A percentile compares a stretch with the other conserved stretches of the same genome.
These are phyloP conservation scores for Tylopilus rubrobrunneus DNA, from an alignment of 768 basidiomycete species.

Conservation along the genomic window DNA sequence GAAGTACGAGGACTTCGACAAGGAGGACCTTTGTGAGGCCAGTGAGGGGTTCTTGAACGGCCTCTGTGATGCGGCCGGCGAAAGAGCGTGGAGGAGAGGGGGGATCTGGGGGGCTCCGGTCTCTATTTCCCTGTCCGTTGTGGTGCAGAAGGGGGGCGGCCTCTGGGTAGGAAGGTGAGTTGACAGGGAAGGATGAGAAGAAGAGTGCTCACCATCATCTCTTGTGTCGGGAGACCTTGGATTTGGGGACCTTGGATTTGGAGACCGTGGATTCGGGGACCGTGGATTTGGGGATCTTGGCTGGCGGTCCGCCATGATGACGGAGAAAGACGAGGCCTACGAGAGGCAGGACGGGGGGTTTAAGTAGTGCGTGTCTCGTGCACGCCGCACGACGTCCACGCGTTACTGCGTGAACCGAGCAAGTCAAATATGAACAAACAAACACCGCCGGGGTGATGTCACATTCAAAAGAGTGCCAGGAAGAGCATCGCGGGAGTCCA, in stretches of 20 bases:
- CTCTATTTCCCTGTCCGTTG: conserved; percentile 37
- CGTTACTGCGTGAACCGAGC: conserved; percentile 1
- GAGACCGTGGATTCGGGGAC: conserved; percentile 37
- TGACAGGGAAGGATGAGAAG: background rate
- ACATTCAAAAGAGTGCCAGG: too few relatives aligned
- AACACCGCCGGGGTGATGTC: background rate
- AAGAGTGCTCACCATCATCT: conserved; percentile 46
- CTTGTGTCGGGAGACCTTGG: conserved; percentile 47
- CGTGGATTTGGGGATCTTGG: conserved; percentile 41
- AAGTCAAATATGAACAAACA: conserved; percentile 17
- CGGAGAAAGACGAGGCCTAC: conserved; percentile 16
- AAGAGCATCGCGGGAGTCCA: too few relatives aligned
- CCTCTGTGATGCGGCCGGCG: conserved; percentile 39
- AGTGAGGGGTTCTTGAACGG: conserved; percentile 76
- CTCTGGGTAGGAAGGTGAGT: conserved; percentile 39
- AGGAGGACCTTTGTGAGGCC: conserved; percentile 81
- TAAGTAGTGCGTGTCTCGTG: conserved; percentile 32
- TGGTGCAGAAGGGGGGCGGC: conserved; percentile 60
- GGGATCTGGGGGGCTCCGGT: conserved; percentile 29
- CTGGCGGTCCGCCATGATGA: conserved; percentile 53
- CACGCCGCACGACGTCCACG: conserved; percentile 25
- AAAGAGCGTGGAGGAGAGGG: conserved; percentile 36
- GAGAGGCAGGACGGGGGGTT: conserved; percentile 10
- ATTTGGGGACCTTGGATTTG: conserved; percentile 41
- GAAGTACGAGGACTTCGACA: conserved; percentile 65